A percentile compares a stretch with the other conserved stretches of the same genome.
phyloP scores from a whole-genome alignment of 306 rosid genomes.

The Prunus salicina region DNA sequence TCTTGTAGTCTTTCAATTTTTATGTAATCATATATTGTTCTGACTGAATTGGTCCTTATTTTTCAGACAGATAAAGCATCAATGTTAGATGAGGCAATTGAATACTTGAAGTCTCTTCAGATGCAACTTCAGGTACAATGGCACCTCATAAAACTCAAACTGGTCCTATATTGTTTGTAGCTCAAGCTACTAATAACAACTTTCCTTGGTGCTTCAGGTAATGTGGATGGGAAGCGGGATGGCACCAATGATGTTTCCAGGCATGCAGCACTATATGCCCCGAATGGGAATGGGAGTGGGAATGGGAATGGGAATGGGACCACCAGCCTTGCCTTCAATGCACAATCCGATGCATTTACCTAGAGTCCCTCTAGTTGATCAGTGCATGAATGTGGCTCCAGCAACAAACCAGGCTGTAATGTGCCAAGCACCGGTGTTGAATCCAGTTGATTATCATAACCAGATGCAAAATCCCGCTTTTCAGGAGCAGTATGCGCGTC shows the following conservation, averaged over 20 bases:
- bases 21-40: constrained; percentile 10
- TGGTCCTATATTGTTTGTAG: constrained; percentile 10
- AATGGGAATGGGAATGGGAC: constrained; percentile 44
- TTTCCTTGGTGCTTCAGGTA: constrained; percentile 41
- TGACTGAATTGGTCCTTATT: constrained; percentile 13
- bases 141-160: constrained; percentile 1
- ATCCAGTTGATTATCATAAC: constrained; percentile 54
- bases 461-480: constrained; percentile 61
- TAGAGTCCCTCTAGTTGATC: constrained; percentile 44
- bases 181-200: constrained; percentile 7
- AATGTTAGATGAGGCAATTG: constrained; percentile 83
- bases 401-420: constrained; percentile 46
- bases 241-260: constrained; percentile 78
- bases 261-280: constrained; percentile 61
- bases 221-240: constrained; percentile 91
- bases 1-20: constrained; percentile 1
- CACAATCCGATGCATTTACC: constrained; percentile 55
- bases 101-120: constrained; percentile 86
- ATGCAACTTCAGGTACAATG: constrained; percentile 76
- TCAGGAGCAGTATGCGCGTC: constrained; percentile 63
- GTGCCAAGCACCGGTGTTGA: constrained; percentile 54
- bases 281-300: constrained; percentile 59
- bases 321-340: constrained; percentile 53
- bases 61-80: constrained; percentile 91
- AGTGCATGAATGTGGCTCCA: constrained; percentile 42